A percentile compares a stretch with the other conserved stretches of the same genome.
Conservation (phyloP, 1,139 yeast species). For the Taiozyma sp. region DNA sequence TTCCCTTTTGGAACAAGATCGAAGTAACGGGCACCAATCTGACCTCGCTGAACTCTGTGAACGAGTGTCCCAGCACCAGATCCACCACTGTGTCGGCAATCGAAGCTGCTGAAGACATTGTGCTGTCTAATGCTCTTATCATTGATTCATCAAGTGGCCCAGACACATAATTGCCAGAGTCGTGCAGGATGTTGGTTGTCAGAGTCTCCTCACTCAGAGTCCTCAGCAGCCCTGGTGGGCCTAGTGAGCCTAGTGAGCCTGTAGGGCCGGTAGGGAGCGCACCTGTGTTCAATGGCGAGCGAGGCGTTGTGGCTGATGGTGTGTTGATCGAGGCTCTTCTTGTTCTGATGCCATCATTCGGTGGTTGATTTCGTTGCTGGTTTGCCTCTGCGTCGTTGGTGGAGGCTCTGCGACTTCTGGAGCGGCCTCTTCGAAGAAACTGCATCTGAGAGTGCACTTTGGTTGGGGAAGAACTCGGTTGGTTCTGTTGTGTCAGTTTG, state of each 20-base stretch:
- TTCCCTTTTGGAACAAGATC: constrained; percentile 25
- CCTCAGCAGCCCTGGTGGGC: neutral
- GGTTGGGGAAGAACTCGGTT: neutral
- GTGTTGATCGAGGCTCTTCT: neutral
- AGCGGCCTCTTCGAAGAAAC: neutral
- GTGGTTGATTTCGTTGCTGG: neutral
- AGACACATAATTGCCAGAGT: neutral
- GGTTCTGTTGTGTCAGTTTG: neutral
- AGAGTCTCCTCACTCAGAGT: neutral
- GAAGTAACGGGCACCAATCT: constrained; percentile 29
- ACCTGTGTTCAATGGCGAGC: neutral
- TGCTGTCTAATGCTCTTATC: neutral
- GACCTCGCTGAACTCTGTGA: constrained; percentile 18
- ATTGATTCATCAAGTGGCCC: neutral
- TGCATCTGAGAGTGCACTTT: neutral
- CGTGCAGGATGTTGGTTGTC: neutral
- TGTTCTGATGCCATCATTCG: neutral
- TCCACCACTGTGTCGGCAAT: constrained; percentile 15
- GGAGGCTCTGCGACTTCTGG: neutral
- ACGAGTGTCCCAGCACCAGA: constrained; percentile 18
- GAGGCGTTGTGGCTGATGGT: neutral
- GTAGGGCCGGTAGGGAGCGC: neutral
- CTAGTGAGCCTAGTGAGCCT: no score
- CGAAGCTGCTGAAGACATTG: neutral
- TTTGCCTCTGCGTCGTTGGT: neutral